Percentiles rank a stretch among this genome's conserved stretches.
phyloP scores from a whole-genome alignment of 768 basidiomycete genomes.

The Tulasnella sp. region DNA sequence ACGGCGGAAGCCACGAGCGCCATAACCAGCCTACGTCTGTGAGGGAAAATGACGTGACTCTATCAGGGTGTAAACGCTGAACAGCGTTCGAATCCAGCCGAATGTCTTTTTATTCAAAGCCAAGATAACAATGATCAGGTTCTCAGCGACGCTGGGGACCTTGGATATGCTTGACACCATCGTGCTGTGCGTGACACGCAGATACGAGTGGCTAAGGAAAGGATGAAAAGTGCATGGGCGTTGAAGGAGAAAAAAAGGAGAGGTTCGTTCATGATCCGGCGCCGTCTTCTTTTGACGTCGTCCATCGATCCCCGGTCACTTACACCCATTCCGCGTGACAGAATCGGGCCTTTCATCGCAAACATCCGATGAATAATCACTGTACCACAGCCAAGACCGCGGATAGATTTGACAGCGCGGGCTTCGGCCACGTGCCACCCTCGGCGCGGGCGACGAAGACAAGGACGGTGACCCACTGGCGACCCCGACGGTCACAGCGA shows the following conservation, averaged over 20 bases:
- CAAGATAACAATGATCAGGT: too few relatives aligned
- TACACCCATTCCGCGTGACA: background rate
- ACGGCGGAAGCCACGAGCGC: too few relatives aligned
- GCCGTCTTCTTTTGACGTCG: background rate
- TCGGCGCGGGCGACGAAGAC: background rate
- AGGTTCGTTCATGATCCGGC: background rate
- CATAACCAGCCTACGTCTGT: too few relatives aligned
- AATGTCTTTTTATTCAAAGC: too few relatives aligned
- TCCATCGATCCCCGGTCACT: background rate
- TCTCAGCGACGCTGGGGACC: background rate
- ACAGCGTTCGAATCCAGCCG: too few relatives aligned
- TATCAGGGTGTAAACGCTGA: too few relatives aligned
- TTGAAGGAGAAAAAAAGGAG: background rate
- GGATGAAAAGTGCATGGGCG: background rate
- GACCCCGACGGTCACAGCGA: too few relatives aligned
- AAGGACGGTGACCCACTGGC: too few relatives aligned
- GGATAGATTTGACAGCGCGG: background rate
- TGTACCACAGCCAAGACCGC: background rate
- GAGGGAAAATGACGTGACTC: too few relatives aligned
- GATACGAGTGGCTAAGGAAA: background rate
- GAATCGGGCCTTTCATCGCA: background rate
- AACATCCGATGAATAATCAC: background rate
- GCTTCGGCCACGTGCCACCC: background rate
- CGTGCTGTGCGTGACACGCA: slow-evolving; percentile 22
- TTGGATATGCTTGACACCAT: slow-evolving; percentile 27